Conservation (phyloP, 75 land plant genomes). For the Pinus taeda region DNA sequence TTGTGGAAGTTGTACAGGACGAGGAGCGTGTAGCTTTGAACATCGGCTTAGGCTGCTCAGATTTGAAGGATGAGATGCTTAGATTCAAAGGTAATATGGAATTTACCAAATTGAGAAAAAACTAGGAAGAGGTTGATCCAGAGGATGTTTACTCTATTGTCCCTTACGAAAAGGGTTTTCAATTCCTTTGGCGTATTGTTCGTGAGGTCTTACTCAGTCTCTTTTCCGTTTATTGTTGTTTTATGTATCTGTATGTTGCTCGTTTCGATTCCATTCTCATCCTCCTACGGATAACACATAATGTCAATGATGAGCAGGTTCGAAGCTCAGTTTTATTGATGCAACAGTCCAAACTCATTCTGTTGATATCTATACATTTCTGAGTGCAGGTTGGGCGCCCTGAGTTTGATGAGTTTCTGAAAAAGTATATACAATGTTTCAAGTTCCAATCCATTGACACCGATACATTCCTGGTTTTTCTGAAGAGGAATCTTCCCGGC, state of each 20-base stretch:
- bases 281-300: no score
- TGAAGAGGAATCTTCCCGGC: no score
- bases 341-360: no score
- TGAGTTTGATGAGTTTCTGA: no score
- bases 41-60: constrained; percentile 82
- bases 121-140: constrained; percentile 81
- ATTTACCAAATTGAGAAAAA: constrained; percentile 72
- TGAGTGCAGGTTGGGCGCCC: no score
- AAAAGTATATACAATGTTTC: no score
- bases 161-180: constrained; percentile 91
- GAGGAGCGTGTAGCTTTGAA: constrained; percentile 64
- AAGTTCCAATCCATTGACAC: no score
- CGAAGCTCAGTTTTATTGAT: not conserved
- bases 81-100: constrained; percentile 80
- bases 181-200: constrained; percentile 83
- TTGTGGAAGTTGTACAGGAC: constrained; percentile 82
- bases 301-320: not conserved
- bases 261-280: not conserved
- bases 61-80: constrained; percentile 57
- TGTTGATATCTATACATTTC: no score
- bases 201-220: constrained; percentile 39
- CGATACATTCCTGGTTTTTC: no score
- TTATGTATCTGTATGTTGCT: not conserved
- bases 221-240: not conserved
- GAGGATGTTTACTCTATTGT: constrained; percentile 80